phyloP scores from a whole-genome alignment of 2,329 filamentous ascomycete species.

The Dactylella cylindrospora region DNA sequence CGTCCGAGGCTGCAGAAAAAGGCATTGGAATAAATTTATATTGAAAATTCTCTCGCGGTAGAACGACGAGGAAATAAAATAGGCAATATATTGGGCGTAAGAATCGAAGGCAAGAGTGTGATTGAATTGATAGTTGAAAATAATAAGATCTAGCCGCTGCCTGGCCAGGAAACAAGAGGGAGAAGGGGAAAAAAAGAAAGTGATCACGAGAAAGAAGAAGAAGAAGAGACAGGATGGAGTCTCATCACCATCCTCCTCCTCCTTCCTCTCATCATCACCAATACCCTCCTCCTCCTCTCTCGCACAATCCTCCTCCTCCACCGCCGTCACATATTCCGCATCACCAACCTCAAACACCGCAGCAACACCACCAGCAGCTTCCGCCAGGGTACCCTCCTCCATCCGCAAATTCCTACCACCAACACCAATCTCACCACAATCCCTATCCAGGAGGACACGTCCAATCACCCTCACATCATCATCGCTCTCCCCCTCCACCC shows the following conservation, averaged over 20 bases:
- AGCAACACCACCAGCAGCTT: background rate
- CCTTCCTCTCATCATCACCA: background rate
- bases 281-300: slow-evolving; percentile 2
- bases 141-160: too few species aligned
- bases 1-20: too few species aligned
- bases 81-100: too few species aligned
- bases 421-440: slow-evolving; percentile 5
- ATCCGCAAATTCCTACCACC: background rate
- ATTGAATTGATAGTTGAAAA: too few species aligned
- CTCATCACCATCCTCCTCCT: slow-evolving; percentile 21
- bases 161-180: background rate
- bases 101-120: too few species aligned
- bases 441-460: slow-evolving; percentile 9
- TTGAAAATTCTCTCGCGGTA: too few species aligned
- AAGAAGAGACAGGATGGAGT: slow-evolving; percentile 10
- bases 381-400: background rate
- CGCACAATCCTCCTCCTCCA: background rate
- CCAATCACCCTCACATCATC: slow-evolving; percentile 40
- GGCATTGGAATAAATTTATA: too few species aligned
- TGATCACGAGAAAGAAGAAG: background rate
- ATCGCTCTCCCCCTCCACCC: slow-evolving; percentile 35
- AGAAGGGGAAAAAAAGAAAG: background rate
- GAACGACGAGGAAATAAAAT: too few species aligned
- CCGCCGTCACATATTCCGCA: slow-evolving; percentile 4
- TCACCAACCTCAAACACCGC: slow-evolving; percentile 1